Base-by-base conservation (phyloP, 768 basidiomycete species). In the Lentinus brumalis region DNA sequence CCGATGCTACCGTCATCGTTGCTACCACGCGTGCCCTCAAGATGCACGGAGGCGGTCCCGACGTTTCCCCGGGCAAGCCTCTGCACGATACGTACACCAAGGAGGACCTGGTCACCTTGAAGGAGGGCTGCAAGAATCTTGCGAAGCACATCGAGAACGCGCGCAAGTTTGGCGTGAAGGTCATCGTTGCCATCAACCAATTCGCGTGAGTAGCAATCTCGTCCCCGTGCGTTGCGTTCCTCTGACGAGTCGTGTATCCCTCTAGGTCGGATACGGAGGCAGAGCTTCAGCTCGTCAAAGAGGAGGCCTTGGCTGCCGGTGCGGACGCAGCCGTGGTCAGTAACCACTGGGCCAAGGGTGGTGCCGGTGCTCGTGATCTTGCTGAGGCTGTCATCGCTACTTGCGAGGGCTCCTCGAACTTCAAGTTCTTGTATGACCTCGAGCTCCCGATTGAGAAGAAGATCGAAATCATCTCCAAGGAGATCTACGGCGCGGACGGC, bases 31-130 rank as follows among this genome's bases (percentile, higher is more conserved):
- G 96, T 66, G 96, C 96, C 21, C 79, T 99, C 62, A 99, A 98
- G 83, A 99, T 99, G 96, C 96, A 99, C 73, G 96, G 96, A 45
- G 96, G 96, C 61, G 97, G 92, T 60, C 96, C 96, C 5, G 95
- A 97, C 29, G 96, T 98, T 55, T 91, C 92, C 2, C 96, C 96
- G 30, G 96, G 96, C 53, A 98, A 97, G 74, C 85, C 96, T 26
- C 83, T 98, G 44, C 89, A 91, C 65, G 92, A 92, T 50, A 94
- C 92, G 45, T 99, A 99, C 75, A 93, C 92, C 61, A 89, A 91
- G 72, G 96, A 98, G 78, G 87, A 98, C 71, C 82, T 98, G 52
- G 88, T 88, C 60, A 92, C 86, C 11, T 86, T 99, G 56, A 87
- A 87, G 74, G 90, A 92, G 72, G 96, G 96, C 40, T 94, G 91